These are phyloP conservation scores for Myriosclerotinia curreyana DNA, from an alignment of 2,329 filamentous ascomycete genomes.

Conservation along the genomic window DNA sequence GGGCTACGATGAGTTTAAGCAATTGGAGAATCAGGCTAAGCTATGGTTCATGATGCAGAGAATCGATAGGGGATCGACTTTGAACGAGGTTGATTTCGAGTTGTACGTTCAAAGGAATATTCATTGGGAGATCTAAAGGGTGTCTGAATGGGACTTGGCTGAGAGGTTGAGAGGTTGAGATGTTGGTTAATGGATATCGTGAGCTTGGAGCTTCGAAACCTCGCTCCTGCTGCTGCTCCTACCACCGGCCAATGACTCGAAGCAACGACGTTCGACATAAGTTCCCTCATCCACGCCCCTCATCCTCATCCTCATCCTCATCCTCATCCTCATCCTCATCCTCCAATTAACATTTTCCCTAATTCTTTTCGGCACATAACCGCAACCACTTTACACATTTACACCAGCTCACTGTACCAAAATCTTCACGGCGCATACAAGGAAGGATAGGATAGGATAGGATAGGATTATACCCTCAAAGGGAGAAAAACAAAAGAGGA, in stretches of 20 bases:
- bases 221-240: neutral
- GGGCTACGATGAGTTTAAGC: neutral
- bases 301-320: too few relatives aligned
- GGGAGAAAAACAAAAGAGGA: neutral
- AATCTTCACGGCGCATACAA: neutral
- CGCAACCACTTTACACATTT: neutral
- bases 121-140: neutral
- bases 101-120: conserved; percentile 1
- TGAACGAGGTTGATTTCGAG: neutral
- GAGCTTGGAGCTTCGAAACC: neutral
- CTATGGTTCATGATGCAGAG: conserved; percentile 1
- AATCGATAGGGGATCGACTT: neutral
- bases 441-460: neutral
- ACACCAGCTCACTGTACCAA: neutral
- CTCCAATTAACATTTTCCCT: neutral
- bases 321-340: too few relatives aligned
- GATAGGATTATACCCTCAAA: neutral
- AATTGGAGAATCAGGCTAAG: neutral
- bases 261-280: too few relatives aligned
- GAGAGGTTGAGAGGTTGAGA: neutral
- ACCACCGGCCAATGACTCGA: neutral
- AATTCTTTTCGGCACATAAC: neutral
- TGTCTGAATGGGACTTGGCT: neutral
- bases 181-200: neutral
- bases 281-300: neutral